Percentiles rank a stretch among this genome's conserved stretches.
Evolutionary conservation across 257 asterid species (phyloP).

Genomic region (Primulina huaijiensis): DNA sequence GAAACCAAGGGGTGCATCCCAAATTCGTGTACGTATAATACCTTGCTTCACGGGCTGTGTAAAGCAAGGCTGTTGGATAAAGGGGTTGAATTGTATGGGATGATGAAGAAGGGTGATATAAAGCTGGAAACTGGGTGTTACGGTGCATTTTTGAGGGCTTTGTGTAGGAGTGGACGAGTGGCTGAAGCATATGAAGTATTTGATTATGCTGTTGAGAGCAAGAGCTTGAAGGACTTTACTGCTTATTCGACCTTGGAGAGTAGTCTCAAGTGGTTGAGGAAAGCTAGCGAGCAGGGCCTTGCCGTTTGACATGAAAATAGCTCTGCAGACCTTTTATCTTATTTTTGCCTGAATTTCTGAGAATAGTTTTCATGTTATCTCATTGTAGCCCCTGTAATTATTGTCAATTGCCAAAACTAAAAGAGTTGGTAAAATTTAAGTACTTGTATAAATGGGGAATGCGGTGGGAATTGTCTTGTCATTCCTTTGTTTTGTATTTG

Average conservation of each 20-base stretch:
- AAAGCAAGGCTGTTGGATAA: constrained; percentile 68
- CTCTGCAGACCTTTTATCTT: not conserved
- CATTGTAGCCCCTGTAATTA: not conserved
- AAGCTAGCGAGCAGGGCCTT: constrained; percentile 83
- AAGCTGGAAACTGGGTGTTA: constrained; percentile 76
- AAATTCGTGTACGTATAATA: constrained; percentile 77
- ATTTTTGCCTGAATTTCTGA: constrained; percentile 14
- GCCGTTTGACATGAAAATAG: constrained; percentile 32
- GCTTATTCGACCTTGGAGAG: constrained; percentile 83
- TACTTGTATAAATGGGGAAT: too few species aligned
- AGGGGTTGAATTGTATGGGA: constrained; percentile 62
- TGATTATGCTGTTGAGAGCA: constrained; percentile 86
- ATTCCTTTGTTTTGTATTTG: not conserved
- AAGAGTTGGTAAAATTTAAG: too few species aligned
- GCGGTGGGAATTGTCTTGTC: not conserved
- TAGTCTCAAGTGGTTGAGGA: constrained; percentile 77
- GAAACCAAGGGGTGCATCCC: constrained; percentile 68
- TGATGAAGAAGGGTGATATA: constrained; percentile 59
- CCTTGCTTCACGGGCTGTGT: constrained; percentile 84
- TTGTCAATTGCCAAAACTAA: not conserved
- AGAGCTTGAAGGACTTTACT: constrained; percentile 70
- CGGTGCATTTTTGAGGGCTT: constrained; percentile 68
- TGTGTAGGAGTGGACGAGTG: constrained; percentile 78
- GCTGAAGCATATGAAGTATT: constrained; percentile 85
- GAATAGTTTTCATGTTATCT: constrained; percentile 2